phyloP scores from a whole-genome alignment of 768 basidiomycete genomes.

The Mycena pura region DNA sequence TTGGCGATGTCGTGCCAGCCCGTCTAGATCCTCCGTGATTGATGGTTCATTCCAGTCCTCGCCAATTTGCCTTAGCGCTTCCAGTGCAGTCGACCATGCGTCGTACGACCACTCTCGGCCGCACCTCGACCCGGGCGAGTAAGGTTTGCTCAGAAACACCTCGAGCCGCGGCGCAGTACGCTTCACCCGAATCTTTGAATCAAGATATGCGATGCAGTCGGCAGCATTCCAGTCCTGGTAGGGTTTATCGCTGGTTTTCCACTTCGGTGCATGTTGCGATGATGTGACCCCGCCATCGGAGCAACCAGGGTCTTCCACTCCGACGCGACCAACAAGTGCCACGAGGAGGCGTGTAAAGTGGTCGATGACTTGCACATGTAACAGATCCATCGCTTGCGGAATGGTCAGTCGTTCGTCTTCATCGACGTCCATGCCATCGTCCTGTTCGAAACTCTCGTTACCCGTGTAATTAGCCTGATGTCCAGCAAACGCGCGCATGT shows the following conservation, averaged over 20 bases:
- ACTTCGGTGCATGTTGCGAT: constrained; percentile 66
- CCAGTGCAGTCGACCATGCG: constrained; percentile 67
- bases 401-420: constrained; percentile 55
- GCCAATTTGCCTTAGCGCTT: constrained; percentile 54
- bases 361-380: constrained; percentile 73
- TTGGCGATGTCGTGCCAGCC: constrained; percentile 14
- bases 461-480: constrained; percentile 43
- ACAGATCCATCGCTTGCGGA: constrained; percentile 65
- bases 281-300: constrained; percentile 41
- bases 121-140: constrained; percentile 59
- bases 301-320: constrained; percentile 45
- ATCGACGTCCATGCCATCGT: constrained; percentile 67
- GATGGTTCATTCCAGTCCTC: constrained; percentile 57
- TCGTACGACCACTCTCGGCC: constrained; percentile 77
- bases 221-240: constrained; percentile 58
- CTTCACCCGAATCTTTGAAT: constrained; percentile 41
- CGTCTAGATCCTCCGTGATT: constrained; percentile 44
- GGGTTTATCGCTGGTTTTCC: constrained; percentile 44
- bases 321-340: constrained; percentile 62
- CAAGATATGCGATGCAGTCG: constrained; percentile 66
- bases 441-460: constrained; percentile 11
- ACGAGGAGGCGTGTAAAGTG: constrained; percentile 69
- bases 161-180: constrained; percentile 53
- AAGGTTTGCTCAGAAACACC: constrained; percentile 58
- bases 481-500: constrained; percentile 46